A percentile compares a stretch with the other conserved stretches of the same genome.
phyloP scores from a whole-genome alignment of 805 yeast species.

The Candida easanensis region DNA sequence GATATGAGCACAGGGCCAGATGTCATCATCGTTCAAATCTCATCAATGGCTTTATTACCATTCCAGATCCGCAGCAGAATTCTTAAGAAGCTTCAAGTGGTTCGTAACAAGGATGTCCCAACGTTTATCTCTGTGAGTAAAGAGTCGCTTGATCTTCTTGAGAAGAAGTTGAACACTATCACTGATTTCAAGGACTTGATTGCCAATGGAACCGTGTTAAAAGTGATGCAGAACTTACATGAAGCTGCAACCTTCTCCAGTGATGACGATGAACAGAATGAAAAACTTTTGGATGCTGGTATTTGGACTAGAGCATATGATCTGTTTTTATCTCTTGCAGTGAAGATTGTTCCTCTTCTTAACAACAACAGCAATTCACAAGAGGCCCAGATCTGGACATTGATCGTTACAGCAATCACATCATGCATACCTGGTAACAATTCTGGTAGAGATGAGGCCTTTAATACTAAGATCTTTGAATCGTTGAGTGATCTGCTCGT shows the following conservation, averaged over 20 bases:
- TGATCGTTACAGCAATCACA: slow-evolving; percentile 39
- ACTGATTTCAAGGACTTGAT: slow-evolving; percentile 36
- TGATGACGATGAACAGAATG: slow-evolving; percentile 27
- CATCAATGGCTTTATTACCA: slow-evolving; percentile 53
- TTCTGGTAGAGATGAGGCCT: slow-evolving; percentile 37
- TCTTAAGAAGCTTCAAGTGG: slow-evolving; percentile 47
- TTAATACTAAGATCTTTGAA: slow-evolving; percentile 45
- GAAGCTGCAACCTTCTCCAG: slow-evolving; percentile 49
- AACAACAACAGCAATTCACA: neutral
- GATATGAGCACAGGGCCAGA: slow-evolving; percentile 35
- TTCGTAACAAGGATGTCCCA: slow-evolving; percentile 46
- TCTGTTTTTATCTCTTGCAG: slow-evolving; percentile 36
- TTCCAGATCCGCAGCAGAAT: slow-evolving; percentile 59
- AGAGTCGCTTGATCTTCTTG: slow-evolving; percentile 41
- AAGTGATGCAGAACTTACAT: slow-evolving; percentile 46
- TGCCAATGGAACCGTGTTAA: slow-evolving; percentile 43
- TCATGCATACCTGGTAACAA: slow-evolving; percentile 36
- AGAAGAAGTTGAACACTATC: slow-evolving; percentile 32
- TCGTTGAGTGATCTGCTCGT: slow-evolving; percentile 40
- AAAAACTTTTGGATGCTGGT: slow-evolving; percentile 23
- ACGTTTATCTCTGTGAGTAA: slow-evolving; percentile 61
- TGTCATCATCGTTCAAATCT: slow-evolving; percentile 52
- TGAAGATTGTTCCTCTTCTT: slow-evolving; percentile 25
- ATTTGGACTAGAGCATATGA: slow-evolving; percentile 55
- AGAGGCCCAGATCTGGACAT: slow-evolving; percentile 34